Evolutionary conservation across 805 yeast genomes (phyloP).

Genomic region (Metschnikowia noctiluminum): DNA sequence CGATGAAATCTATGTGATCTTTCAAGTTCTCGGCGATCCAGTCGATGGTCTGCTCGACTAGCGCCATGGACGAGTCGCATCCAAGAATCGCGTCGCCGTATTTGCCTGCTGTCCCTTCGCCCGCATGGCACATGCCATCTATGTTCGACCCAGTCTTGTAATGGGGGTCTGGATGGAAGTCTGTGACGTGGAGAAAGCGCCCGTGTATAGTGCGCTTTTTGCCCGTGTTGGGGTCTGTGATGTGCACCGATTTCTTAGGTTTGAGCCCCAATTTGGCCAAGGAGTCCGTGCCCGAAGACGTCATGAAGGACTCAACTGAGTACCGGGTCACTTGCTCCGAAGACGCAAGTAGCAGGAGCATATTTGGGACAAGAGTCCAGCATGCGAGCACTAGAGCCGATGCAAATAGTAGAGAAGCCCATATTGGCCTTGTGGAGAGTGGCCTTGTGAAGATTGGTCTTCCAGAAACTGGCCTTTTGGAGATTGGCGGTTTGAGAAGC

Average conservation of each 20-base stretch:
- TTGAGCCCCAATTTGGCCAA: constrained; percentile 29
- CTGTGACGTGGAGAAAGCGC: constrained; percentile 80
- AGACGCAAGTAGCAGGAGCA: not conserved
- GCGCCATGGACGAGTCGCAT: constrained; percentile 68
- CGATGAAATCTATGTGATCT: constrained; percentile 78
- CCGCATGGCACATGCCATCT: constrained; percentile 56
- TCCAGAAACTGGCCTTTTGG: too few species aligned
- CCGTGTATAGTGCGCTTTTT: constrained; percentile 52
- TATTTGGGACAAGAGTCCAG: not conserved
- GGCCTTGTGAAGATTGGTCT: too few species aligned
- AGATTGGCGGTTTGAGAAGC: too few species aligned
- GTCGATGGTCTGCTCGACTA: constrained; percentile 58
- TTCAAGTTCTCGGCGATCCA: constrained; percentile 65
- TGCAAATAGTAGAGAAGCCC: too few species aligned
- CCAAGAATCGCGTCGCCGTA: constrained; percentile 76
- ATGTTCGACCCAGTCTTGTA: constrained; percentile 52
- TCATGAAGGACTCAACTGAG: constrained; percentile 1
- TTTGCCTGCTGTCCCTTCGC: constrained; percentile 53
- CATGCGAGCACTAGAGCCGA: too few species aligned
- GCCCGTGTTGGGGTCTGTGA: constrained; percentile 19
- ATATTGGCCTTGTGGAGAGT: too few species aligned
- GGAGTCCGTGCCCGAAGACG: not conserved
- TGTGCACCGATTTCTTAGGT: constrained; percentile 27
- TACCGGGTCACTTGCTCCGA: not conserved
- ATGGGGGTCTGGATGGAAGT: constrained; percentile 77